phyloP scores from a whole-genome alignment of 1,284 basidiomycete genomes.

The Inonotus obliquus region DNA sequence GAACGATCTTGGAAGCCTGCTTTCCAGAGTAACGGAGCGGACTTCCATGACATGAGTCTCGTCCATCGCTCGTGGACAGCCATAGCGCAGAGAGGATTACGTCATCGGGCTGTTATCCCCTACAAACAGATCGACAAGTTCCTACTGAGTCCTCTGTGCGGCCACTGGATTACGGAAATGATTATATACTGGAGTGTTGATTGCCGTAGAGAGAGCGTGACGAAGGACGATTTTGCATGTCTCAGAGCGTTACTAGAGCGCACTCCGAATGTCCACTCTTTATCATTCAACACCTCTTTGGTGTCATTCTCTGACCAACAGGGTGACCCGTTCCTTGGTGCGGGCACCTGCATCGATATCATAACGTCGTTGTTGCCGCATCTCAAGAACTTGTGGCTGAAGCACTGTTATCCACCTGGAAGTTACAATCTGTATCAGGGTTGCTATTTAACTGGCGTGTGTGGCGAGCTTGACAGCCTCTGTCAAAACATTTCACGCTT shows the following conservation, averaged over 20 bases:
- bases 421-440: background rate
- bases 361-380: background rate
- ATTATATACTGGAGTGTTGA: constrained; percentile 5
- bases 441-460: background rate
- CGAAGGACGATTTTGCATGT: background rate
- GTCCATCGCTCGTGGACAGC: background rate
- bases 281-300: constrained; percentile 2
- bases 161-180: background rate
- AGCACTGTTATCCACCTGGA: background rate
- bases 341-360: background rate
- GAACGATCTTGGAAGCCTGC: background rate
- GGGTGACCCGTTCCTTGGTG: background rate
- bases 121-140: constrained; percentile 3
- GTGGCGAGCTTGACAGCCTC: background rate
- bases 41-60: background rate
- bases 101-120: background rate
- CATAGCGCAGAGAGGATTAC: background rate
- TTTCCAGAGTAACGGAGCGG: background rate
- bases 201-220: background rate
- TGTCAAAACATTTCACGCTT: background rate
- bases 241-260: background rate
- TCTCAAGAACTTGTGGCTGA: constrained; percentile 2
- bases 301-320: background rate
- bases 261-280: background rate
- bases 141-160: background rate